These are phyloP conservation scores for Vickermania ingenoplastis DNA, from an alignment of 208 protist genomes.

Conservation along the genomic window DNA sequence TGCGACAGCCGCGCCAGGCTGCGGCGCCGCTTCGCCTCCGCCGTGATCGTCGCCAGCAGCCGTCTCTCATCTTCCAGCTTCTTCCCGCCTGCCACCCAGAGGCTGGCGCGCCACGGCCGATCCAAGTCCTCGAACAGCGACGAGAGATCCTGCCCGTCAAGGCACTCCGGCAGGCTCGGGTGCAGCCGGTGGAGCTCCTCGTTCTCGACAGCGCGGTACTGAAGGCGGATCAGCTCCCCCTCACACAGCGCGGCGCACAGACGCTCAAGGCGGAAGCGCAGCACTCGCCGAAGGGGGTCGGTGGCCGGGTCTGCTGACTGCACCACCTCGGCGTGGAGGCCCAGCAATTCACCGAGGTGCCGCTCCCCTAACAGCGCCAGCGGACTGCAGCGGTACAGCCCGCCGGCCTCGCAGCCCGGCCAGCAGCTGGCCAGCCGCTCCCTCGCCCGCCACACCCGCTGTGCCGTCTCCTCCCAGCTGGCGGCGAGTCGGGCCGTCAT, in stretches of 20 bases:
- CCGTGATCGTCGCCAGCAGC: neutral
- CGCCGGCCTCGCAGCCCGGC: neutral
- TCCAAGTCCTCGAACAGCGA: slow-evolving; percentile 35
- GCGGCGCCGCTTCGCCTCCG: neutral
- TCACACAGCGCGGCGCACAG: slow-evolving; percentile 37
- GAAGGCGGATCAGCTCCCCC: slow-evolving; percentile 6
- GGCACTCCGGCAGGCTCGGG: slow-evolving; percentile 22
- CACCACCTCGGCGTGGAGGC: neutral
- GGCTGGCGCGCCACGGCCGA: slow-evolving; percentile 24
- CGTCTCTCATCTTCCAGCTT: neutral
- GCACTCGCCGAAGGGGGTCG: neutral
- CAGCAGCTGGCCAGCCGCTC: neutral
- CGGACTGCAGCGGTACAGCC: neutral
- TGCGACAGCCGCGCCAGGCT: neutral
- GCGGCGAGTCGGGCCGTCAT: neutral
- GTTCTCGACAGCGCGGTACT: slow-evolving; percentile 31
- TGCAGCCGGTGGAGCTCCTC: slow-evolving; percentile 33
- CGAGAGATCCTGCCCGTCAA: slow-evolving; percentile 32
- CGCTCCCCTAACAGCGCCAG: neutral
- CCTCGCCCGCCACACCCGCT: neutral
- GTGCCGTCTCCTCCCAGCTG: neutral
- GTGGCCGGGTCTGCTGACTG: neutral
- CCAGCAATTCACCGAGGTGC: neutral
- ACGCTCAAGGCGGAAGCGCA: slow-evolving; percentile 12
- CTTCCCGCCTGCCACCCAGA: slow-evolving; percentile 2